Evolutionary conservation across 2,329 filamentous ascomycete genomes (phyloP).

Genomic region (Penicillium sp.): DNA sequence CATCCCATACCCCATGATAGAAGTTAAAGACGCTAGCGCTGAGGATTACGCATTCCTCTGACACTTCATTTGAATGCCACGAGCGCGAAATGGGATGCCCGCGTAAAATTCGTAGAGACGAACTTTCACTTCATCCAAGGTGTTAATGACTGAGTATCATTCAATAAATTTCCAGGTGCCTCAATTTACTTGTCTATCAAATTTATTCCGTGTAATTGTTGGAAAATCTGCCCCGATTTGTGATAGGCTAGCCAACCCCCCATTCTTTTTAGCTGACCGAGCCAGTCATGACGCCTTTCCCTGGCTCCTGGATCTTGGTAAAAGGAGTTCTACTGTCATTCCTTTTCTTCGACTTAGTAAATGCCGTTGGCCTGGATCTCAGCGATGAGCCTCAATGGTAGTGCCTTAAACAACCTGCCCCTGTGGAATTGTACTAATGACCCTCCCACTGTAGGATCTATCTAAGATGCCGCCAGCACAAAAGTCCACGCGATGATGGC

Average conservation of each 20-base stretch:
- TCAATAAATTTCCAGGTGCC: background rate
- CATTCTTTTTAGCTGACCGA: background rate
- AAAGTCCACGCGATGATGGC: slow-evolving; percentile 52
- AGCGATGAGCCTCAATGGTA: slow-evolving; percentile 24
- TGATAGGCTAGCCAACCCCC: background rate
- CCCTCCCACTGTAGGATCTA: slow-evolving; percentile 31
- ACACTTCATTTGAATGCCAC: slow-evolving; percentile 14
- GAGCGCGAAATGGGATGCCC: slow-evolving; percentile 3
- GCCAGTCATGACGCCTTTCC: slow-evolving; percentile 9
- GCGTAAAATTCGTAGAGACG: background rate
- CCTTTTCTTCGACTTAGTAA: slow-evolving; percentile 2
- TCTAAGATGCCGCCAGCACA: slow-evolving; percentile 44
- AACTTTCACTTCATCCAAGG: background rate
- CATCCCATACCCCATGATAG: slow-evolving; percentile 8
- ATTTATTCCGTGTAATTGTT: background rate
- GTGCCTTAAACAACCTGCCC: background rate
- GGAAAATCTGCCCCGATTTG: background rate
- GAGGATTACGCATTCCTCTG: slow-evolving; percentile 22
- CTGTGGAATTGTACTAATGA: background rate
- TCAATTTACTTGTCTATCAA: background rate
- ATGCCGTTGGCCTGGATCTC: slow-evolving; percentile 28
- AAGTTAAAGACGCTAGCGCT: slow-evolving; percentile 26
- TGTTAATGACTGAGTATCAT: background rate
- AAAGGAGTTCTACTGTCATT: slow-evolving; percentile 3
- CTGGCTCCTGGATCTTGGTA: background rate